Evolutionary conservation across 208 protist genomes (phyloP).

Genomic region (Leptomonas pyrrhocoris): DNA sequence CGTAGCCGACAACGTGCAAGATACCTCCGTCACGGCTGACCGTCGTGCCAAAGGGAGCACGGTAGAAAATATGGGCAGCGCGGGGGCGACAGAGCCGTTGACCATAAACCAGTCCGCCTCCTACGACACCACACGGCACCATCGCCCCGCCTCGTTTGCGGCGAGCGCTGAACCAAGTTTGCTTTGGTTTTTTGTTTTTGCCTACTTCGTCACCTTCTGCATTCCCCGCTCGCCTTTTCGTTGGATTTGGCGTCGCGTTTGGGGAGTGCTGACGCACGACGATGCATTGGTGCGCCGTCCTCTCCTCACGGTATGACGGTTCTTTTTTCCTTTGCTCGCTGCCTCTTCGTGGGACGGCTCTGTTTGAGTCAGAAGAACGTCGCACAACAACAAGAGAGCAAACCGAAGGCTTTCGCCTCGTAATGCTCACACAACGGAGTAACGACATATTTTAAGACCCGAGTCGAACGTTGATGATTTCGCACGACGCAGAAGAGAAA

Average conservation of each 20-base stretch:
- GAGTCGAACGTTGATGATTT: too few species aligned
- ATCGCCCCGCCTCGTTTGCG: too few species aligned
- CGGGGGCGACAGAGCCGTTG: constrained; percentile 1
- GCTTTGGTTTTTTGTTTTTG: constrained; percentile 46
- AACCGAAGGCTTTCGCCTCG: too few species aligned
- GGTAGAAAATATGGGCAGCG: not conserved
- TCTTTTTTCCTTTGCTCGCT: not conserved
- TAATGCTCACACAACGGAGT: too few species aligned
- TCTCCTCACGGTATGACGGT: constrained; percentile 49
- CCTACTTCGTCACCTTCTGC: constrained; percentile 42
- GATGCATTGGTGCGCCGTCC: constrained; percentile 62
- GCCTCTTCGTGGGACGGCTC: not conserved
- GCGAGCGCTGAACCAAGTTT: constrained; percentile 14
- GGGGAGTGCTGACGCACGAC: constrained; percentile 56
- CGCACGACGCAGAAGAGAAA: too few species aligned
- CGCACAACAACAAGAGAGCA: too few species aligned
- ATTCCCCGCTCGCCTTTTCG: constrained; percentile 51
- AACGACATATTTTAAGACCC: too few species aligned
- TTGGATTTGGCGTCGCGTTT: constrained; percentile 49
- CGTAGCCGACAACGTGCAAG: not conserved
- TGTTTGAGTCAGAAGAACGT: too few species aligned
- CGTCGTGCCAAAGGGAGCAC: too few species aligned
- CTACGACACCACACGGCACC: not conserved
- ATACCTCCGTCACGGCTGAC: too few species aligned
- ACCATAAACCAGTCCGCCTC: not conserved